phyloP scores from a whole-genome alignment of 116 monocot genomes.

The Cymodocea nodosa region DNA sequence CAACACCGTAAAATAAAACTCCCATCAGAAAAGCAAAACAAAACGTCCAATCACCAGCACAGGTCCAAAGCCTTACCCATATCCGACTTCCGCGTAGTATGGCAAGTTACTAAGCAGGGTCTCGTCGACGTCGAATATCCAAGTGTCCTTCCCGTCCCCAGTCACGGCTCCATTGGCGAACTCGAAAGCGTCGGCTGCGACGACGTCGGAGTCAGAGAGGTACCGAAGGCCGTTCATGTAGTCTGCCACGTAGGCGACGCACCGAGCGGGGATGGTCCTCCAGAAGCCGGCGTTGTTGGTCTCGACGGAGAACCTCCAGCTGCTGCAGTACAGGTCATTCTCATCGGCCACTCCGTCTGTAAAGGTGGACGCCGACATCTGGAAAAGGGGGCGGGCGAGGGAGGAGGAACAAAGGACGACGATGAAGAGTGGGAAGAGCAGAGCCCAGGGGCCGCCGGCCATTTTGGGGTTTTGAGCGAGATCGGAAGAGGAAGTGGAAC shows the following conservation, averaged over 20 bases:
- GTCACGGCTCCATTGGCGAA: conserved; percentile 14
- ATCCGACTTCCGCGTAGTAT: conserved; percentile 35
- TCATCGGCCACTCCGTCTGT: not conserved
- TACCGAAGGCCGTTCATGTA: conserved; percentile 35
- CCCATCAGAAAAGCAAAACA: no score
- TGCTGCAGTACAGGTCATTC: conserved; percentile 22
- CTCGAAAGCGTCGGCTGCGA: conserved; percentile 16
- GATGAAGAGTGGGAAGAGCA: not conserved
- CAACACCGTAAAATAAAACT: not conserved
- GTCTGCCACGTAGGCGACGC: conserved; percentile 19
- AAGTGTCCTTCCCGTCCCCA: conserved; percentile 18
- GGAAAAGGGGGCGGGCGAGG: not conserved
- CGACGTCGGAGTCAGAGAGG: conserved; percentile 21
- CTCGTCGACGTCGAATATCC: conserved; percentile 78
- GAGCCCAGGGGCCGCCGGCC: not conserved
- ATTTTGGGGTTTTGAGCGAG: no score
- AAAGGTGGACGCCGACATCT: not conserved
- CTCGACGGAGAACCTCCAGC: conserved; percentile 49
- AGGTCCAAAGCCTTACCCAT: conserved; percentile 37
- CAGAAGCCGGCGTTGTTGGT: conserved; percentile 38
- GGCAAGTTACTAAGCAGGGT: conserved; percentile 56
- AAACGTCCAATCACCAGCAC: not conserved
- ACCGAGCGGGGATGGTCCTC: conserved; percentile 19
- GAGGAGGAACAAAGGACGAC: not conserved
- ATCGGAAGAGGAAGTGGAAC: no score